Conservation (phyloP, 139 green algal species). For the Chlorella sorokiniana region DNA sequence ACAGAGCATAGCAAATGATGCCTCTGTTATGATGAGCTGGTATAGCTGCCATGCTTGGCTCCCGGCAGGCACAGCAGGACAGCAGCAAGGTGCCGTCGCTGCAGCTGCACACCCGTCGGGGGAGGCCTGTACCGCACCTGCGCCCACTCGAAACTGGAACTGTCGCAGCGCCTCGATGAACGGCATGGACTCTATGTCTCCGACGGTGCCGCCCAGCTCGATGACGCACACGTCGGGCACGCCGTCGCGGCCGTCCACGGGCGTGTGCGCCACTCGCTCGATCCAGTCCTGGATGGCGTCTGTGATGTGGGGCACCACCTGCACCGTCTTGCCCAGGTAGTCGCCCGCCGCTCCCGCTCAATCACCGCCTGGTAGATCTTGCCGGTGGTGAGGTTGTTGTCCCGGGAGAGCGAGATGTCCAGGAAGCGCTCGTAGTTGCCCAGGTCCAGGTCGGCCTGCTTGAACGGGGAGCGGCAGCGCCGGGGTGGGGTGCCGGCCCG, state of each 20-base stretch:
- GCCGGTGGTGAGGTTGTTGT: conserved; percentile 99
- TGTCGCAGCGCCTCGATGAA: conserved; percentile 94
- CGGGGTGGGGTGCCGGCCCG: too few species aligned
- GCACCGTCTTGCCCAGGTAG: conserved; percentile 99
- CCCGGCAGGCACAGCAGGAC: too few species aligned
- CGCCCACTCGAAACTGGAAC: conserved; percentile 87
- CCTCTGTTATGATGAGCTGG: not conserved
- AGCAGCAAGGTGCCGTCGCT: too few species aligned
- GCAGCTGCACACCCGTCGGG: not conserved
- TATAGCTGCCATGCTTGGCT: too few species aligned
- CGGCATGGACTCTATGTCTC: conserved; percentile 98
- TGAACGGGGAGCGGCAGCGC: too few species aligned
- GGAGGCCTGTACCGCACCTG: conserved; percentile 13
- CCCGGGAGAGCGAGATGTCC: conserved; percentile 91
- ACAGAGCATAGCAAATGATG: too few species aligned
- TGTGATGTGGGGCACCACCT: conserved; percentile 98
- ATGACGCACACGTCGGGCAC: conserved; percentile 96
- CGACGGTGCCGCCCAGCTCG: conserved; percentile 97
- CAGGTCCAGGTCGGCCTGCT: conserved; percentile 96
- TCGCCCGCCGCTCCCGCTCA: conserved; percentile 93
- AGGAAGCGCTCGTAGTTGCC: conserved; percentile 99
- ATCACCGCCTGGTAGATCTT: conserved; percentile 97
- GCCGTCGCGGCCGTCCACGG: conserved; percentile 85
- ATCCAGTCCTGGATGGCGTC: conserved; percentile 99
- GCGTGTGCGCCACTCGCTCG: conserved; percentile 89